Conservation (phyloP, 106 monocot genomes). For the Dendrobium nobile region DNA sequence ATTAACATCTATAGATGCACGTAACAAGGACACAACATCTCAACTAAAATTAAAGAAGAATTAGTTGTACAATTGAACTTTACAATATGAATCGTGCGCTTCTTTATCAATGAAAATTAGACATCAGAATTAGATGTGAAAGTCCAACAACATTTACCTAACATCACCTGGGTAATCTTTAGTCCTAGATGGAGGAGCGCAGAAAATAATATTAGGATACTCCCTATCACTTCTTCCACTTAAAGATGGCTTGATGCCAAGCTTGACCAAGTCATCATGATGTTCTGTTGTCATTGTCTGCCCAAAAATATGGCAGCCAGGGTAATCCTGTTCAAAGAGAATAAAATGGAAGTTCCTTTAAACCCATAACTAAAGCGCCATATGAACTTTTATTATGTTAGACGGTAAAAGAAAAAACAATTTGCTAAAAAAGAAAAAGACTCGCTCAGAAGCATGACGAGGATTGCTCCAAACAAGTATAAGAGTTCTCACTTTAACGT, state of each 20-base stretch:
- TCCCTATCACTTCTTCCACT: conserved; percentile 23
- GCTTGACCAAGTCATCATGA: conserved; percentile 61
- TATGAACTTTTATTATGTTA: not conserved
- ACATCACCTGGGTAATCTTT: conserved; percentile 66
- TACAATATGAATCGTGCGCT: not conserved
- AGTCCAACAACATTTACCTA: conserved; percentile 26
- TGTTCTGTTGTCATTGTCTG: conserved; percentile 79
- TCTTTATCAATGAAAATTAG: not conserved
- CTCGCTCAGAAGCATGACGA: not conserved
- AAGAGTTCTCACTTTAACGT: not conserved
- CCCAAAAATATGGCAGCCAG: conserved; percentile 57
- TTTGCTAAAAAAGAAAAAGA: not conserved
- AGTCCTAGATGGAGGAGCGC: conserved; percentile 70
- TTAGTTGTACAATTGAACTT: not conserved
- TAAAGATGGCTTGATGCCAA: conserved; percentile 63
- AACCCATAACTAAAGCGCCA: not conserved
- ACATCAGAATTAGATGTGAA: not conserved
- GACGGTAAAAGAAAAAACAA: not conserved
- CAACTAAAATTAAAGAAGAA: not conserved
- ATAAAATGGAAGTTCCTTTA: not conserved
- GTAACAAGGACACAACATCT: not conserved
- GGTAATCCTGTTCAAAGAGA: conserved; percentile 40
- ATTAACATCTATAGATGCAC: not conserved
- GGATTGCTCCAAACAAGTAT: not conserved
- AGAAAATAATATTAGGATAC: conserved; percentile 75